Base-by-base conservation (phyloP, 139 green algal genomes). In the Closterium sp. region DNA sequence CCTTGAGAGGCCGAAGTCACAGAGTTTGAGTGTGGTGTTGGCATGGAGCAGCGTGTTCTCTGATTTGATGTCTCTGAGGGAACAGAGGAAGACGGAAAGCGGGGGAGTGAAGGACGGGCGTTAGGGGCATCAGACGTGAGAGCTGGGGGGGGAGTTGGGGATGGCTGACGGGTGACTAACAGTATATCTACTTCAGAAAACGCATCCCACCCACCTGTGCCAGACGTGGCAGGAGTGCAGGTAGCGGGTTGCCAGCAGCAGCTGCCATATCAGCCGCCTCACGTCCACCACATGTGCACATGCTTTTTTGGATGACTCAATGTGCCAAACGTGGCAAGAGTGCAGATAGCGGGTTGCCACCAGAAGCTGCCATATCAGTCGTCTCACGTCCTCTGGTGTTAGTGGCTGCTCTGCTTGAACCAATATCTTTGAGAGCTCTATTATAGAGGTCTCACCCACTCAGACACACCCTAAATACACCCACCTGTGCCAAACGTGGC, bases 1-100 rank as follows among this genome's bases (percentile, higher is more conserved):
- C 9, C 92, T 86, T 30, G 92, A 94, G 84, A 95, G 92, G 42
- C 92, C 92, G 88, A 94, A 95, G 50, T 95, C 92, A 34, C 92
- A 95, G 10, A 95, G 62, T 42, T 95, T 95, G 42, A 95, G 21
- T 17, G 85, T 91, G 28, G 31, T 31, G 90, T 94, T 73, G 17
- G 10, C 50, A 10, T n/a, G 27, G 27, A 94, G 70, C 31, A 95
- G 89, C 5, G 90, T 93, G 86, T 94, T 94, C 86, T 94, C 92
- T 6, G 92, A 94, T 27, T 94, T 94, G 90, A 94, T 94, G 42
- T 94, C 92, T 31, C 92, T 94, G 24, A n/a, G 87, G 27, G 28
- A 17, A 70, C 9, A 70, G 50, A 7, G 11, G 11, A 21, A 70
- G 50, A 70, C 13, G 17, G 50, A 3, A 21, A 21, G 13, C 19